A percentile compares a stretch with the other conserved stretches of the same genome.
Evolutionary conservation across 2,329 filamentous ascomycete genomes (phyloP).

Genomic region (Fragosphaeria purpurea): DNA sequence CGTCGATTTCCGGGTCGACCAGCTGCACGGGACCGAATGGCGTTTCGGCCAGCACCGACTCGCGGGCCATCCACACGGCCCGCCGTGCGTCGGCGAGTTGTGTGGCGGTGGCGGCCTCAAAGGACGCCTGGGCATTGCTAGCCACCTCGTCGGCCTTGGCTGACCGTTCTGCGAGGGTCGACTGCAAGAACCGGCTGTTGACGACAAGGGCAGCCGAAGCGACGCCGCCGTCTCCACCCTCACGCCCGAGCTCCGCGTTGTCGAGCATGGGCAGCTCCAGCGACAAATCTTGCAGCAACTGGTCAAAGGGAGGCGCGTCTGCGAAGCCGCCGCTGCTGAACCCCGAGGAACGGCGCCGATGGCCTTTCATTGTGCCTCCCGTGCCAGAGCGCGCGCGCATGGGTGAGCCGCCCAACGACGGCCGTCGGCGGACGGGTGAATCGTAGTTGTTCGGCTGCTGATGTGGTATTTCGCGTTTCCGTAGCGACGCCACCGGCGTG

Average conservation of each 20-base stretch:
- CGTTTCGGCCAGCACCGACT: slow-evolving; percentile 44
- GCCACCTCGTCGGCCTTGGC: slow-evolving; percentile 34
- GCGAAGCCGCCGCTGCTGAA: slow-evolving; percentile 11
- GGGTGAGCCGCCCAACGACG: slow-evolving; percentile 21
- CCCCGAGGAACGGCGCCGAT: slow-evolving; percentile 27
- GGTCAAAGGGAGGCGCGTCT: slow-evolving; percentile 32
- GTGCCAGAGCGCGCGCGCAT: slow-evolving; percentile 22
- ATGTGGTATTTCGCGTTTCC: background rate
- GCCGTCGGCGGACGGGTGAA: slow-evolving; percentile 25
- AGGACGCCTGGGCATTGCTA: slow-evolving; percentile 36
- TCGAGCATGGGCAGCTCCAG: slow-evolving; percentile 30
- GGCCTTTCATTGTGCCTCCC: slow-evolving; percentile 1
- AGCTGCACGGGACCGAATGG: slow-evolving; percentile 37
- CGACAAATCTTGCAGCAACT: slow-evolving; percentile 38
- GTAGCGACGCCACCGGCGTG: slow-evolving; percentile 11
- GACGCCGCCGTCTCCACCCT: background rate
- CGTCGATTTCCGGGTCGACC: slow-evolving; percentile 42
- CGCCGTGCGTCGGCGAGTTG: slow-evolving; percentile 37
- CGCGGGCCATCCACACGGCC: slow-evolving; percentile 39
- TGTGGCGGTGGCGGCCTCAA: slow-evolving; percentile 32
- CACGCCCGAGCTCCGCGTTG: slow-evolving; percentile 11
- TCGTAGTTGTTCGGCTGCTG: slow-evolving; percentile 15
- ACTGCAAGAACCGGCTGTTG: slow-evolving; percentile 17
- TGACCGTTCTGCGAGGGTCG: slow-evolving; percentile 28
- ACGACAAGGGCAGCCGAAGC: slow-evolving; percentile 2